phyloP scores from a whole-genome alignment of 1,284 basidiomycete species.

The Leucoagaricus sp. region DNA sequence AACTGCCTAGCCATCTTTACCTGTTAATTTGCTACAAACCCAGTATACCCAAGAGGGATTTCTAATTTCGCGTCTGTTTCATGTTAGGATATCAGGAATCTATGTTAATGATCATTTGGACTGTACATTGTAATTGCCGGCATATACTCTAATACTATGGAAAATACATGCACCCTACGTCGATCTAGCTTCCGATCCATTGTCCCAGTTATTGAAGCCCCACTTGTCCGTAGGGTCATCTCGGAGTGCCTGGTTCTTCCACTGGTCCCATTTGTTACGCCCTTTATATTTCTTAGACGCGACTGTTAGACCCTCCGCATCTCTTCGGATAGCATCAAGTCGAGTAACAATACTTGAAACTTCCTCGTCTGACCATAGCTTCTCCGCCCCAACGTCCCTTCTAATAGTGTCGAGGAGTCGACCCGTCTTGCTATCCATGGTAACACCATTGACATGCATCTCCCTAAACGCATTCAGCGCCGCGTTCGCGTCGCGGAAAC shows the following conservation, averaged over 20 bases:
- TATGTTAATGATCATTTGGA: background rate
- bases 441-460: constrained; percentile 80
- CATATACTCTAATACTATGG: constrained; percentile 2
- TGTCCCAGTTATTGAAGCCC: constrained; percentile 45
- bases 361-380: constrained; percentile 52
- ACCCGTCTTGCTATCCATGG: constrained; percentile 60
- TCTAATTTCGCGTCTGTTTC: background rate
- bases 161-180: constrained; percentile 3
- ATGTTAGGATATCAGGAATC: background rate
- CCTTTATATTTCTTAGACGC: constrained; percentile 16
- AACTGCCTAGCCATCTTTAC: too few relatives aligned
- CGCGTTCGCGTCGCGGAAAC: constrained; percentile 76
- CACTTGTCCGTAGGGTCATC: constrained; percentile 32
- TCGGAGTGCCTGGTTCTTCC: constrained; percentile 35
- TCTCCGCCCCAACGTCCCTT: constrained; percentile 58
- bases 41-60: background rate
- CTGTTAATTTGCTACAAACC: too few relatives aligned
- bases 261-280: constrained; percentile 37
- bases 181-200: background rate
- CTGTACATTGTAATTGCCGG: background rate
- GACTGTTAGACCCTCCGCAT: constrained; percentile 19
- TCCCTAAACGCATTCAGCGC: constrained; percentile 74
- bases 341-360: constrained; percentile 38
- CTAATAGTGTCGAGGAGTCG: constrained; percentile 65
- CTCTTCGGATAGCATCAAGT: constrained; percentile 35